Evolutionary conservation across 2,329 filamentous ascomycete species (phyloP), one percentile per base, ranked within the genome.

Genomic region (Ophiostoma triangulosporum): DNA sequence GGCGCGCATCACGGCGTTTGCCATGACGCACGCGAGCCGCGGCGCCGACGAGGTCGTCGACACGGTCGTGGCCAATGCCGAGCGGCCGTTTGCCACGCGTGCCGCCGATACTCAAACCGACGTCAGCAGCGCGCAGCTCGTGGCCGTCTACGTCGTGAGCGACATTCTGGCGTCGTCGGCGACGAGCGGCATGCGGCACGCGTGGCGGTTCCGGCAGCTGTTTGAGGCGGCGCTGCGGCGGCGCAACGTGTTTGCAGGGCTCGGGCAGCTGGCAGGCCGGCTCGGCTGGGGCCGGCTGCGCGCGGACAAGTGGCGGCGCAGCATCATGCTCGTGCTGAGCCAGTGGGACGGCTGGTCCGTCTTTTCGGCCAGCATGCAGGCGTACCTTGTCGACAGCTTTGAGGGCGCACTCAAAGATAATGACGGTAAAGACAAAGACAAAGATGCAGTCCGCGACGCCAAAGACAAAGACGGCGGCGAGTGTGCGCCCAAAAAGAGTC

Each of bases 1-100:
- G 46, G 90, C 88, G 1, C 78, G 89, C 5, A 75, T 96, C 2
- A 91, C 90, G 1, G 78, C 84, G 3, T 96, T 97, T 67, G 90
- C 90, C 12, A 88, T 97, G 54, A 84, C 83, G 2, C 88, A 97
- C 64, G 86, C 89, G 1, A 87, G 84, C 36, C 77, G 81, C 20
- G 93, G 90, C 15, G 86, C 88, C 12, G 86, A 94, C 58, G 93
- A 97, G 69, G 84, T 96, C 33, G 89, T 95, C n/a, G 80, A 91
- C 50, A 80, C 95, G 68, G 82, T 97, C 35, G 78, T 95, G 0
- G 76, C 81, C 1, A 97, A 98, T 62, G 75, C 97, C 32, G 75
- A 85, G 56, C 80, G 76, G 51, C 93, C 93, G 0, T 80, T 94
- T 55, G 77, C 82, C 6, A 86, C 85, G 24, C 90, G 88, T 56